Conservation (phyloP, 768 basidiomycete genomes). For the Rhizopogon roseolus region DNA sequence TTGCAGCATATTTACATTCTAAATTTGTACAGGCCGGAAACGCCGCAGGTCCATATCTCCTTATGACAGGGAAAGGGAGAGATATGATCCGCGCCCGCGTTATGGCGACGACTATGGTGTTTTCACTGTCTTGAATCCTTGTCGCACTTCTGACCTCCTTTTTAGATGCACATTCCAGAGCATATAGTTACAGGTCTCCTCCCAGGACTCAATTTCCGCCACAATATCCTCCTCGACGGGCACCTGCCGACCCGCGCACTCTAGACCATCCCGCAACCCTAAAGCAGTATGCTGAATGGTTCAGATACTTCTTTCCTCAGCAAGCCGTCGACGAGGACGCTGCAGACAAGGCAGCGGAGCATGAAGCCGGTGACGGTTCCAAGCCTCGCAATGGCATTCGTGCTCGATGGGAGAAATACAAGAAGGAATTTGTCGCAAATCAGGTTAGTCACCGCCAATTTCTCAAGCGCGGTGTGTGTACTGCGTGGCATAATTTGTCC, state of each 20-base stretch:
- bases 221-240: slow-evolving; percentile 45
- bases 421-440: slow-evolving; percentile 80
- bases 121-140: slow-evolving; percentile 12
- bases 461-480: neutral
- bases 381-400: slow-evolving; percentile 84
- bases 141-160: slow-evolving; percentile 5
- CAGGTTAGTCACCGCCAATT: slow-evolving; percentile 60
- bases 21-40: slow-evolving; percentile 51
- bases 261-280: slow-evolving; percentile 78
- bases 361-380: slow-evolving; percentile 75
- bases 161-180: slow-evolving; percentile 62
- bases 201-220: slow-evolving; percentile 49
- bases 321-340: slow-evolving; percentile 80
- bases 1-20: slow-evolving; percentile 1
- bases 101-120: slow-evolving; percentile 82
- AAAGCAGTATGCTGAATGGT: slow-evolving; percentile 89
- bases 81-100: slow-evolving; percentile 79
- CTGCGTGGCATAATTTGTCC: slow-evolving; percentile 20
- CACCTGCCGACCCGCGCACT: slow-evolving; percentile 75
- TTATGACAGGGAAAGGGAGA: slow-evolving; percentile 78
- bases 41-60: slow-evolving; percentile 71
- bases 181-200: slow-evolving; percentile 59
- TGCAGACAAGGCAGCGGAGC: slow-evolving; percentile 79
- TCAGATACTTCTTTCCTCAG: slow-evolving; percentile 68
- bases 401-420: slow-evolving; percentile 87